These are phyloP conservation scores for Sarocladium oryzae DNA, from an alignment of 2,329 filamentous ascomycete genomes.

Conservation along the genomic window DNA sequence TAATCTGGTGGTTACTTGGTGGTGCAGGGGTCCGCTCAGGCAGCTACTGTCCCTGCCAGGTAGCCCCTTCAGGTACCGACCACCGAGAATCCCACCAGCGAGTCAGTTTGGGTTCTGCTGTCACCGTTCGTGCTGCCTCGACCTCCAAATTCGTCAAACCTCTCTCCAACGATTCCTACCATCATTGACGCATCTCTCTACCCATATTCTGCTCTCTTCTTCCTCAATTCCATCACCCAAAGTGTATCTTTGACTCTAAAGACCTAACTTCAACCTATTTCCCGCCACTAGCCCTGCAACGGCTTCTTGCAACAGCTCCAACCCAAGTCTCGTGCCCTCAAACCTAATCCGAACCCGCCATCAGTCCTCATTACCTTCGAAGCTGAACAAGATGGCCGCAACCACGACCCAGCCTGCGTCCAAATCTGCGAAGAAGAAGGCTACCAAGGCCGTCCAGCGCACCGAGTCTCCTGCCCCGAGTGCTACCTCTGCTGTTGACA, in stretches of 20 bases:
- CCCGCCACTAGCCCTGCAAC: not conserved
- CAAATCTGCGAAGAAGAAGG: conserved; percentile 65
- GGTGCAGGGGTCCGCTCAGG: conserved; percentile 7
- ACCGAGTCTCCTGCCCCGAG: conserved; percentile 50
- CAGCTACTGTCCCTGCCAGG: conserved; percentile 6
- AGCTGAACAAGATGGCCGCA: conserved; percentile 48
- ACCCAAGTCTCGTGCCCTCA: conserved; percentile 3
- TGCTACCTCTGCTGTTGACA: conserved; percentile 38
- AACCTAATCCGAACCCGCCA: conserved; percentile 8
- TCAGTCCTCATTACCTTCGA: conserved; percentile 10
- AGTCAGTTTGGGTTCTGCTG: not conserved
- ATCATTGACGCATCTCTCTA: not conserved
- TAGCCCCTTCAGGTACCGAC: conserved; percentile 5
- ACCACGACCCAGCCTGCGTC: conserved; percentile 53
- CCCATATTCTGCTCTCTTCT: not conserved
- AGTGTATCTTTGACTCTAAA: not conserved
- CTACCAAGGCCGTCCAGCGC: conserved; percentile 42
- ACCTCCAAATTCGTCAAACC: conserved; percentile 4
- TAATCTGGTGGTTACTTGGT: not conserved
- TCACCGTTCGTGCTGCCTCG: not conserved
- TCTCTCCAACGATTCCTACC: not conserved
- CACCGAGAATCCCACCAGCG: not conserved
- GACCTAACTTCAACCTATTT: not conserved
- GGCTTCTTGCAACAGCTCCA: not conserved
- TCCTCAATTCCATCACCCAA: conserved; percentile 5